Base-by-base conservation (phyloP, 257 asterid genomes). In the Solanum etuberosum region DNA sequence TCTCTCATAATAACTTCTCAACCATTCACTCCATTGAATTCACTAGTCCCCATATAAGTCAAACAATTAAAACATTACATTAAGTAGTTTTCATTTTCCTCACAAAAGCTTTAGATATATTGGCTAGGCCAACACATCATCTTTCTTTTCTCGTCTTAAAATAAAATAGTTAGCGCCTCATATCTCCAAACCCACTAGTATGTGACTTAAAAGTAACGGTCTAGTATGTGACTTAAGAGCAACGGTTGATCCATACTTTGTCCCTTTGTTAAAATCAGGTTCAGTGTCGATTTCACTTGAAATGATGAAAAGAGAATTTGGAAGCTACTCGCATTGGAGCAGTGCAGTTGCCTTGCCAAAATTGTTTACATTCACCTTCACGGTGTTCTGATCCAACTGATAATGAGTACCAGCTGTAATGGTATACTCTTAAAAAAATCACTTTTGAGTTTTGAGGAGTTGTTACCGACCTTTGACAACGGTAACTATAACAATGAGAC, bases 101-200 rank as follows among this genome's bases (percentile, higher is more conserved):
- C 11, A 54, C n/a, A 54, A 54, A 54, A 54, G 18, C n/a, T 54
- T 54, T 9, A 54, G n/a, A 54, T 54, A 18, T 54, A 54, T 54
- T 54, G 2, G 0, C 9, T 54, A 18, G n/a, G n/a, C 9, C 4
- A 54, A 0, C 10, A 54, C 2, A 4, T 8, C 25, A 70, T 4
- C 25, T 32, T 4, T 7, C 7, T 6, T 18, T 18, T 32, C 8
- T 71, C 43, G 2, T 70, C 13, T 16, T 16, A 32, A 32, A 71
- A 32, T 34, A n/a, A 31, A 31, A 70, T 70, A 31, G 7, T 38
- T 68, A 68, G 76, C 34, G n/a, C 18, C 76, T 6, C 76, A 12
- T 67, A 67, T 67, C 23, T 67, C 74, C 23, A 27, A 67, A 27
- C 35, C 10, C 21, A 72, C 4, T 34, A 4, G 7, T 37, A 5